Conservation (phyloP, 371 early-diverging fungal species). For the Batkoa obscura region DNA sequence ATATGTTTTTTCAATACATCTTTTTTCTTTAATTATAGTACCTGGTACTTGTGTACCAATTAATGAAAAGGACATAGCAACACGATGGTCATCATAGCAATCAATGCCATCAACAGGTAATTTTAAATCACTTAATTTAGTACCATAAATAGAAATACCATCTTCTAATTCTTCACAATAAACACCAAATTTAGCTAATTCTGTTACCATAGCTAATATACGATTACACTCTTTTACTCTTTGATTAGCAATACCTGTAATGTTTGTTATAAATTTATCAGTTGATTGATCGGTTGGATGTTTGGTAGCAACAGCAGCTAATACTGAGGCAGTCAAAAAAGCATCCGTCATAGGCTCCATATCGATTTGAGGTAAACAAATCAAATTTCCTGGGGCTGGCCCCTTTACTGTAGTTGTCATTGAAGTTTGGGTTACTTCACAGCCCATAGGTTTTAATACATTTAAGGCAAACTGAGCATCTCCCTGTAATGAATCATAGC, state of each 20-base stretch:
- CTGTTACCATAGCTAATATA: constrained; percentile 88
- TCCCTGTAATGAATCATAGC: constrained; percentile 71
- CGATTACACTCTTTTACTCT: constrained; percentile 96
- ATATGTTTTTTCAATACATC: constrained; percentile 97
- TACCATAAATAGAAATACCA: constrained; percentile 77
- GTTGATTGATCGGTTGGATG: constrained; percentile 7
- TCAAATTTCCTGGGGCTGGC: constrained; percentile 48
- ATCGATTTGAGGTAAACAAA: constrained; percentile 63
- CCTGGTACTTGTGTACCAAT: constrained; percentile 57
- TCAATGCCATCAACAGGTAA: constrained; percentile 47
- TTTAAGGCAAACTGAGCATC: constrained; percentile 84
- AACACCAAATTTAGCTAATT: constrained; percentile 80
- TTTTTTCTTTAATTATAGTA: constrained; percentile 68
- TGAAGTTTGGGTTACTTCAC: constrained; percentile 45
- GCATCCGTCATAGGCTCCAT: constrained; percentile 98
- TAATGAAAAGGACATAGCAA: constrained; percentile 91
- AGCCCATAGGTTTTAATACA: constrained; percentile 85
- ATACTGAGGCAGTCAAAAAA: constrained; percentile 83
- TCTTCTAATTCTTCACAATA: constrained; percentile 62
- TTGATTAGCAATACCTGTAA: constrained; percentile 92
- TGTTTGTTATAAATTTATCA: constrained; percentile 33
- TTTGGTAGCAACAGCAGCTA: constrained; percentile 64
- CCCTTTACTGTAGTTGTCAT: constrained; percentile 80
- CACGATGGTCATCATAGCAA: constrained; percentile 93
- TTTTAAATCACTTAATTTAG: constrained; percentile 25